Conservation (phyloP, 1,139 yeast species). For the Candida glucosophila region DNA sequence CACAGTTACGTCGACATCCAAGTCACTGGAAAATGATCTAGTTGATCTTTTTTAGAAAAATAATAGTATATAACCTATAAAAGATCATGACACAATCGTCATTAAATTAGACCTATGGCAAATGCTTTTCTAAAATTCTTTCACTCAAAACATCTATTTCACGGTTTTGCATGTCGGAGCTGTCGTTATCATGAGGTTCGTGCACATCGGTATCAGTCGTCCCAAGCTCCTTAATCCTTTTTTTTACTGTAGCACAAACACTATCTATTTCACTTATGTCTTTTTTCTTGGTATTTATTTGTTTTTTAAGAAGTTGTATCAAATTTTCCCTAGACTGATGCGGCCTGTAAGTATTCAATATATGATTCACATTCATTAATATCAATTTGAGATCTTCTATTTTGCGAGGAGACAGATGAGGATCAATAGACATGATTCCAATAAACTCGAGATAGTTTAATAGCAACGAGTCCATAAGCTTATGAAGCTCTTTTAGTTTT, state of each 20-base stretch:
- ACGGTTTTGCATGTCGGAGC: no score
- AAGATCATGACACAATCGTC: no score
- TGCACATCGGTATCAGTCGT: no score
- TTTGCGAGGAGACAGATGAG: conserved; percentile 54
- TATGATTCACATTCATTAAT: conserved; percentile 77
- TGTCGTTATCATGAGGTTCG: no score
- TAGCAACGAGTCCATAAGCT: conserved; percentile 58
- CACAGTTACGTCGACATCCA: no score
- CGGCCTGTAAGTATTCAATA: conserved; percentile 78
- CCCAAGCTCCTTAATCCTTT: no score
- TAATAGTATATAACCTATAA: no score
- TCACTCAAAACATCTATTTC: no score
- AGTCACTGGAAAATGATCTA: conserved; percentile 46
- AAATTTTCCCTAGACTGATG: conserved; percentile 83
- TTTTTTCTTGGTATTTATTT: conserved; percentile 42
- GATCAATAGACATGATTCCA: conserved; percentile 64
- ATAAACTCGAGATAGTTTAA: conserved; percentile 66
- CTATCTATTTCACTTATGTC: conserved; percentile 47
- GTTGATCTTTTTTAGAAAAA: conserved; percentile 46
- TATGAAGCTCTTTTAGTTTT: conserved; percentile 60
- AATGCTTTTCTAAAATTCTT: no score
- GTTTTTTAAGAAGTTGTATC: conserved; percentile 59
- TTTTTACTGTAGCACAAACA: conserved; percentile 36
- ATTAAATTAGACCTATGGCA: no score
- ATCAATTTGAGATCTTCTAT: conserved; percentile 66